Conservation (phyloP, 2,329 filamentous ascomycete species). For the Rutstroemia sp. region DNA sequence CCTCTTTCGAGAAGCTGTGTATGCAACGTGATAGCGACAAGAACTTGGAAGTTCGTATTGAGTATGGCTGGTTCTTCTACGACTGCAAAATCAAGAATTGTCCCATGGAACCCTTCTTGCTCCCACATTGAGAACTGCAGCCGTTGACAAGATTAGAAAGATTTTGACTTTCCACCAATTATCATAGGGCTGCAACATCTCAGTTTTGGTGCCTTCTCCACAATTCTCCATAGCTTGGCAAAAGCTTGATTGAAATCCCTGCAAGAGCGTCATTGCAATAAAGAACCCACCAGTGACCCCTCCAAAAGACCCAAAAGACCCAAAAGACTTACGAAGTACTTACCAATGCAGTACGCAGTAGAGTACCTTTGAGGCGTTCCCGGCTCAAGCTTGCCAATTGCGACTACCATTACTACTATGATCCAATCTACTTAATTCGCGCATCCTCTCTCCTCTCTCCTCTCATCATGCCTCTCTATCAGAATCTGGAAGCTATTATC, state of each 20-base stretch:
- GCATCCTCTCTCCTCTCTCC: neutral
- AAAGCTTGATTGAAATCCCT: slow-evolving; percentile 17
- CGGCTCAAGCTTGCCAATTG: neutral
- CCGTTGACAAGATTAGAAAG: too few species aligned
- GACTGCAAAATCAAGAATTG: too few species aligned
- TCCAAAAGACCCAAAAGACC: neutral
- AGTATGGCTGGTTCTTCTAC: too few species aligned
- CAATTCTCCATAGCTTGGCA: slow-evolving; percentile 14
- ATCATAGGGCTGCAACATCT: neutral
- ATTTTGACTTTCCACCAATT: too few species aligned
- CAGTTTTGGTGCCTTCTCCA: neutral
- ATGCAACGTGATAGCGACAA: too few species aligned
- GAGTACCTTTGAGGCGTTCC: too few species aligned
- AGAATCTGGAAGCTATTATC: slow-evolving; percentile 14
- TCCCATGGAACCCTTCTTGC: too few species aligned
- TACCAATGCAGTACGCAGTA: neutral
- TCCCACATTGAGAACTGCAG: too few species aligned
- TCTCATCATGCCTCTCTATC: slow-evolving; percentile 12
- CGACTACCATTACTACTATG: neutral
- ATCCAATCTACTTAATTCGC: neutral
- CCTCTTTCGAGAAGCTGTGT: too few species aligned
- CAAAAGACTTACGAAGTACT: neutral
- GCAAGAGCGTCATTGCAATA: slow-evolving; percentile 11
- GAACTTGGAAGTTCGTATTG: too few species aligned
- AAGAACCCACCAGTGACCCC: neutral